Conservation (phyloP, 371 early-diverging fungal genomes). For the Mortierella sp. region DNA sequence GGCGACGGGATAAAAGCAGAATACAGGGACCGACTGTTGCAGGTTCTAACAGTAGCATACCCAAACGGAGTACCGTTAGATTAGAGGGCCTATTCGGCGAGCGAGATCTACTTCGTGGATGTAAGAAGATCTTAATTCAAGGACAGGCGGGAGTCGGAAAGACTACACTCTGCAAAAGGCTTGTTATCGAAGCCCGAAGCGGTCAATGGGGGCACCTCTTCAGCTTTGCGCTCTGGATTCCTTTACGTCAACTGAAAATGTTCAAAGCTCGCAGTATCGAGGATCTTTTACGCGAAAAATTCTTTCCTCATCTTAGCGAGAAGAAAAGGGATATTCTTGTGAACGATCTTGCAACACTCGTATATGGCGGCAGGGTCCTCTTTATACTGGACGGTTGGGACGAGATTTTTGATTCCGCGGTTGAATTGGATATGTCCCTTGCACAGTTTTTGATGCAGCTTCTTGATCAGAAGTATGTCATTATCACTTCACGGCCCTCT, state of each 20-base stretch:
- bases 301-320: constrained; percentile 3
- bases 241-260: constrained; percentile 21
- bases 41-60: constrained; percentile 12
- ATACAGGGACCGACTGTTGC: constrained; percentile 11
- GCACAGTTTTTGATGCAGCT: not conserved
- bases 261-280: constrained; percentile 12
- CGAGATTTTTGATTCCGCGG: constrained; percentile 11
- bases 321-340: not conserved
- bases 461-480: constrained; percentile 2
- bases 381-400: constrained; percentile 35
- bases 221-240: constrained; percentile 23
- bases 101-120: constrained; percentile 21
- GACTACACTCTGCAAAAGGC: constrained; percentile 18
- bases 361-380: constrained; percentile 10
- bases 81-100: constrained; percentile 19
- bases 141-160: constrained; percentile 2
- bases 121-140: constrained; percentile 17
- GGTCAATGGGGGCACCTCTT: constrained; percentile 29
- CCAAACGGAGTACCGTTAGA: constrained; percentile 5
- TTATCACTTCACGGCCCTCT: constrained; percentile 33
- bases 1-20: constrained; percentile 18
- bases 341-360: not conserved
- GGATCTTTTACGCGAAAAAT: constrained; percentile 4
- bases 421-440: not conserved
- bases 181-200: constrained; percentile 12